A percentile compares a stretch with the other conserved stretches of the same genome.
Conservation (phyloP, 352 stramenopile genomes). For the Phytophthora pini region DNA sequence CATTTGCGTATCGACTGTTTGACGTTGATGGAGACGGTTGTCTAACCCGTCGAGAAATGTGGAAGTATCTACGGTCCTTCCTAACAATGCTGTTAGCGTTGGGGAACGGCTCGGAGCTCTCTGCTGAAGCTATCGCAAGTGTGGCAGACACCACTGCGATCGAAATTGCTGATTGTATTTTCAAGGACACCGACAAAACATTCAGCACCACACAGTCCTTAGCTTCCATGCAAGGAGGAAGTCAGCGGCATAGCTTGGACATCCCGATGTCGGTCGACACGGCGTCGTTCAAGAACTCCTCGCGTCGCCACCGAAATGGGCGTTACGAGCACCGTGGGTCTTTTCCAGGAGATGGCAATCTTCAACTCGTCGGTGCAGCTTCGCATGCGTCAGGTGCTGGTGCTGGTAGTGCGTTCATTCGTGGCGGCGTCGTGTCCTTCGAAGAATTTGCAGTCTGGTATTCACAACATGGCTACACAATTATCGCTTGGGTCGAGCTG, state of each 20-base stretch:
- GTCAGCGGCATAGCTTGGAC: slow-evolving; percentile 69
- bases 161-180: slow-evolving; percentile 83
- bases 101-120: slow-evolving; percentile 89
- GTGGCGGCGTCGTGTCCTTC: slow-evolving; percentile 81
- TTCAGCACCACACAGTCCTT: slow-evolving; percentile 58
- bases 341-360: slow-evolving; percentile 60
- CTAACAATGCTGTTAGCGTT: slow-evolving; percentile 95
- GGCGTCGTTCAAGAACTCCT: slow-evolving; percentile 40
- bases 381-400: slow-evolving; percentile 59
- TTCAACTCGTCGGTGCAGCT: slow-evolving; percentile 63
- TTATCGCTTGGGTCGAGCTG: slow-evolving; percentile 90
- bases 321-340: slow-evolving; percentile 80
- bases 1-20: slow-evolving; percentile 91
- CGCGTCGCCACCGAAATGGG: slow-evolving; percentile 32
- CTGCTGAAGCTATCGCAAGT: slow-evolving; percentile 80
- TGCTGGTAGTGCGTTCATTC: slow-evolving; percentile 75
- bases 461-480: slow-evolving; percentile 75
- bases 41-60: slow-evolving; percentile 93
- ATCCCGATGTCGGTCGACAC: slow-evolving; percentile 52
- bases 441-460: slow-evolving; percentile 91
- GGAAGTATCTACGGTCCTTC: slow-evolving; percentile 94
- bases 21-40: slow-evolving; percentile 90
- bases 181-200: slow-evolving; percentile 84
- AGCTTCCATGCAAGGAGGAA: slow-evolving; percentile 28
- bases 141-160: slow-evolving; percentile 84